Base-by-base conservation (phyloP, 768 basidiomycete species). In the Kwoniella newhampshirensis region DNA sequence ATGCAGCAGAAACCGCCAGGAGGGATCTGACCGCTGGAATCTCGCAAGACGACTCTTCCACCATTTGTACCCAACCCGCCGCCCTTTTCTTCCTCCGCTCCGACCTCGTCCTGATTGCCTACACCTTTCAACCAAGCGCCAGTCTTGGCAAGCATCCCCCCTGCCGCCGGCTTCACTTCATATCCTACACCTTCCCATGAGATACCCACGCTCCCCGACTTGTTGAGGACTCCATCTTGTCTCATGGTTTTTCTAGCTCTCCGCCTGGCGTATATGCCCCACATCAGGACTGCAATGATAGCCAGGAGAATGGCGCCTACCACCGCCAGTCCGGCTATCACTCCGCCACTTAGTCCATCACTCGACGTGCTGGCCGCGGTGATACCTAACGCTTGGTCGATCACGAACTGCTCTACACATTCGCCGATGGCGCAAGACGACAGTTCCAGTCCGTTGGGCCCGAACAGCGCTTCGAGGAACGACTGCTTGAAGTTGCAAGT, bases 1-100 rank as follows among this genome's bases (percentile, higher is more conserved):
- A 96, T 84, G n/a, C 88, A 89, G 82, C 91, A 86, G 80, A 96
- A 85, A 59, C 88, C 83, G 9, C 93, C 91, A 0, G 89, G 84
- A 2, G 79, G 77, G n/a, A 94, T 83, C 9, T 77, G 74, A 0
- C 92, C 93, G 45, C 77, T 83, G 27, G 91, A 81, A 37, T 79
- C 78, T 67, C 89, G 85, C 37, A 97, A 78, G 15, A 96, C 81
- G 35, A 82, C 79, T 66, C 86, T 84, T 46, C 85, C 84, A 6
- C 41, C 23, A 21, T 26, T 8, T 6, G 15, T 12, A 32, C 55
- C 27, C 4, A 40, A 50, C 23, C 26, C 60, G 55, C 23, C 59
- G 30, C 53, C 62, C 32, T 53, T 65, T 15, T 58, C 49, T 13
- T 41, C 30, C 25, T 25, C 27, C 9, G 27, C 30, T 26, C 26